Conservation (phyloP, 768 basidiomycete genomes). For the Suillus tomentosus region DNA sequence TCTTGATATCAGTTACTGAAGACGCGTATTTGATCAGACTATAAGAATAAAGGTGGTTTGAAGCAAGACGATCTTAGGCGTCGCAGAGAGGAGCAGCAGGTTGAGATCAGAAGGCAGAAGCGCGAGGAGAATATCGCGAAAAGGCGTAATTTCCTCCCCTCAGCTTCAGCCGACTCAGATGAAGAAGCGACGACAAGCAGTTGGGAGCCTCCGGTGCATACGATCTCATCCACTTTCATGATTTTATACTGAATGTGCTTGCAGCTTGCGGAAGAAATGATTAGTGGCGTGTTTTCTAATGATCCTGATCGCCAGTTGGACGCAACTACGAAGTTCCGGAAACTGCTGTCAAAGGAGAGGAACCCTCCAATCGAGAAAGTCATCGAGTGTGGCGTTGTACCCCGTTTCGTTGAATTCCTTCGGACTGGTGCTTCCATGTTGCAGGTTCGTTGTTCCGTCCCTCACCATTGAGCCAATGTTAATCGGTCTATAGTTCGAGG, state of each 20-base stretch:
- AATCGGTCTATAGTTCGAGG: conserved; percentile 71
- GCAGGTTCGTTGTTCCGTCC: conserved; percentile 52
- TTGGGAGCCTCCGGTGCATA: conserved; percentile 76
- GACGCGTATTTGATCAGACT: conserved; percentile 59
- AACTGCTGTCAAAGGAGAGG: conserved; percentile 98
- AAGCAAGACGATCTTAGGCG: conserved; percentile 94
- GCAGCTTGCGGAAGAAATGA: conserved; percentile 89
- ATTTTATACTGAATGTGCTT: conserved; percentile 16
- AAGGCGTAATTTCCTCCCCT: conserved; percentile 89
- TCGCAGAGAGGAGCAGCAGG: conserved; percentile 97
- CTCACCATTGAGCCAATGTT: conserved; percentile 16
- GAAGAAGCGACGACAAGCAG: conserved; percentile 72
- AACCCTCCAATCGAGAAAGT: conserved; percentile 99
- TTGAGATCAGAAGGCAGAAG: conserved; percentile 98
- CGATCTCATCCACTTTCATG: conserved; percentile 18
- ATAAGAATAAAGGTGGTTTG: conserved; percentile 88
- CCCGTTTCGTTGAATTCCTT: conserved; percentile 96
- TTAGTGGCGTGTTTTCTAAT: conserved; percentile 88
- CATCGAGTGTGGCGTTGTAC: conserved; percentile 95
- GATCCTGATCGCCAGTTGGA: conserved; percentile 92
- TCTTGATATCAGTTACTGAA: conserved; percentile 26
- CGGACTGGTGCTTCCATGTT: conserved; percentile 79
- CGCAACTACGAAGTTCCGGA: conserved; percentile 97
- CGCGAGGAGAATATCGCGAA: conserved; percentile 99
- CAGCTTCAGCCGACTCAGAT: conserved; percentile 80